Evolutionary conservation across 2,329 filamentous ascomycete genomes (phyloP).

Genomic region (Pyricularia pennisetigena): DNA sequence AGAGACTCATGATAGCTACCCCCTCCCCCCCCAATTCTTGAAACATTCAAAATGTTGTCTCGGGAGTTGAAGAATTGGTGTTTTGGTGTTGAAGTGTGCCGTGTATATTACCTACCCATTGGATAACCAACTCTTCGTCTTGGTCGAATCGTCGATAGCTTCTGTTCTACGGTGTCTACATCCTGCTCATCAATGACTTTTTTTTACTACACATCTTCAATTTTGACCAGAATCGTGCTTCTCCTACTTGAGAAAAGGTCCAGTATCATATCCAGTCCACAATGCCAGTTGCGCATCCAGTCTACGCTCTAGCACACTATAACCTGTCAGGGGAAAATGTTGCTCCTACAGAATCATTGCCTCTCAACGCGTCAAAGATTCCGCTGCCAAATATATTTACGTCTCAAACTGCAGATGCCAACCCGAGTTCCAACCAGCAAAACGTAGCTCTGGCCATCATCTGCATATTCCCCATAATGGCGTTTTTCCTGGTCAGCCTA

Average conservation of each 20-base stretch:
- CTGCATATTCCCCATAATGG: background rate
- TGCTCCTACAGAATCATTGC: background rate
- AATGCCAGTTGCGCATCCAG: background rate
- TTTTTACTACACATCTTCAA: background rate
- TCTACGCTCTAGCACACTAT: background rate
- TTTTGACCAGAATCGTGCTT: background rate
- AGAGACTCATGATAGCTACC: background rate
- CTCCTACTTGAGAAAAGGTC: background rate
- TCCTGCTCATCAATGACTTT: background rate
- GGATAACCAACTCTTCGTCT: background rate
- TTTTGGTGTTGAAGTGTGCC: background rate
- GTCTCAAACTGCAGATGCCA: background rate
- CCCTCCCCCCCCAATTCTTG: background rate
- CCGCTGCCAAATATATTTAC: background rate
- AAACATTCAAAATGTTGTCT: background rate
- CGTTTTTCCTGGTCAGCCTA: background rate
- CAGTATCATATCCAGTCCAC: background rate
- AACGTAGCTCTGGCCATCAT: constrained; percentile 1
- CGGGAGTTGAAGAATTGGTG: background rate
- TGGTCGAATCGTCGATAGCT: background rate
- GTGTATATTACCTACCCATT: background rate
- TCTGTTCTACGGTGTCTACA: background rate
- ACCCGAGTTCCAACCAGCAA: constrained; percentile 1
- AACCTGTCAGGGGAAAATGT: background rate
- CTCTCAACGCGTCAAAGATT: background rate